phyloP scores from a whole-genome alignment of 345 rosid species.

The Eucalyptus polybractea region DNA sequence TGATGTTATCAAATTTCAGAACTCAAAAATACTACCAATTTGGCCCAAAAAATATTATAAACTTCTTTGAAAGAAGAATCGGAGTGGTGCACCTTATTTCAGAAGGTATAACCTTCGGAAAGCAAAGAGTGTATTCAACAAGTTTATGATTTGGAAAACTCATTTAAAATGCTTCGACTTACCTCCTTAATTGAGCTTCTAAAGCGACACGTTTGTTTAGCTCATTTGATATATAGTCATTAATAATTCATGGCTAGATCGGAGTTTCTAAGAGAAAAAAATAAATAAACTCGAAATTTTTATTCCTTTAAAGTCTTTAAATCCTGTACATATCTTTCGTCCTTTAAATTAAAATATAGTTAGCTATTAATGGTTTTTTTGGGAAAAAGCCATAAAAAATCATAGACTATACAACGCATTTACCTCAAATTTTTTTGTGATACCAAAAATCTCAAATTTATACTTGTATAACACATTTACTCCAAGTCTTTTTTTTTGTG shows the following conservation, averaged over 20 bases:
- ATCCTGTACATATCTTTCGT: not conserved
- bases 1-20: not conserved
- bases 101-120: not conserved
- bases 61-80: not conserved
- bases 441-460: too few relatives aligned
- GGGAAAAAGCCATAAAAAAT: too few relatives aligned
- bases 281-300: not conserved
- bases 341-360: not conserved
- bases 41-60: not conserved
- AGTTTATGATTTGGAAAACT: not conserved
- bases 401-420: rapidly evolving
- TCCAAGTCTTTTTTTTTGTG: too few relatives aligned
- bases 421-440: too few relatives aligned
- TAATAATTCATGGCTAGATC: not conserved
- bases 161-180: not conserved
- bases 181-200: not conserved
- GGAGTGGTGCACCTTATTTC: not conserved
- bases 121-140: not conserved
- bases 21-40: not conserved
- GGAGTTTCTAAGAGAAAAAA: not conserved
- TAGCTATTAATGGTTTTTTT: not conserved
- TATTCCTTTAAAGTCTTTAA: not conserved
- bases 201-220: not conserved
- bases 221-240: not conserved
- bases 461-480: too few relatives aligned